Base-by-base conservation (phyloP, 2,329 filamentous ascomycete species). In the Alternaria solani region DNA sequence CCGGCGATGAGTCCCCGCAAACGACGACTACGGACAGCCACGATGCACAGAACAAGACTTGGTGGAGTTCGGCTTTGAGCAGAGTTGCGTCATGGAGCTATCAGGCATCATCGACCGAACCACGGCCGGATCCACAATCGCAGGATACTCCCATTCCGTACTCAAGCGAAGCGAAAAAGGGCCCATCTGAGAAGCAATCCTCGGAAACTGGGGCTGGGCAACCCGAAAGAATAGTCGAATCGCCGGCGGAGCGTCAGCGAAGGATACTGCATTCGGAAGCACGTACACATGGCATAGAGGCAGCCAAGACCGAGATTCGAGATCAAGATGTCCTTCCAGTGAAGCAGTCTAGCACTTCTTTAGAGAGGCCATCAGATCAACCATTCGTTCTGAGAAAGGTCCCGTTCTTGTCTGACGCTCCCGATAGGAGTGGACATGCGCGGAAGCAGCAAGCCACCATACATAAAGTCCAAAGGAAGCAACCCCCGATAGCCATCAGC, bases 1-100 rank as follows among this genome's bases (percentile, higher is more conserved):
- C 44, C 59, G 52, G 55, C 57, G 46, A 61, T 69, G 58, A 67
- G 30, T 11, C 42, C n/a, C 20, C 36, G 48, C 39, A 58, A 51
- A 60, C 46, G 53, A 36, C 43, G 42, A 58, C 34, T 46, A 26
- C 48, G 30, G 41, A 51, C 38, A 46, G 56, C 56, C 25, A 44
- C 41, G 25, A 28, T 11, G 26, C 8, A 2, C 28, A 28, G 25
- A 42, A 41, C 41, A 46, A 25, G 11, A 48, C 52, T 42, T 65
- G 59, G 60, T 65, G 57, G 60, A 52, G 18, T 26, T 28, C 30
- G n/a, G 30, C 32, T 20, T 32, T 51, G 8, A 25, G 36, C 18
- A 54, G 34, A 8, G 16, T 59, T 20, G 7, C 53, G 41, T 55
- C 48, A 5, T 56, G 48, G n/a, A 41, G 26, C 14, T 34, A 5